A percentile compares a stretch with the other conserved stretches of the same genome.
Evolutionary conservation across 805 yeast species (phyloP).

Genomic region (Wickerhamiella bombiphila): DNA sequence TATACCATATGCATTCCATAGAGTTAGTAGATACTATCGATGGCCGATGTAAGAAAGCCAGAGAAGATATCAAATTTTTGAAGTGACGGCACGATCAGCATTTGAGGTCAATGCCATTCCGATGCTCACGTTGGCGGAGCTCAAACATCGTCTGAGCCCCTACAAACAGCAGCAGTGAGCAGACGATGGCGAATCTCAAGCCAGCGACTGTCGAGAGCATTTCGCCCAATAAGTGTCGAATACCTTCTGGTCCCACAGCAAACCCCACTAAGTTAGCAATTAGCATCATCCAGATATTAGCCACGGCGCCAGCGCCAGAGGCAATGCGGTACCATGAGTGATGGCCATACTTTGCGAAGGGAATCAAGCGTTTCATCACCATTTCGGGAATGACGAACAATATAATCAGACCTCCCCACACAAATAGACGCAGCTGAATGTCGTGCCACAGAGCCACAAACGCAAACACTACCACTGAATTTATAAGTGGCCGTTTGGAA

Average conservation of each 20-base stretch:
- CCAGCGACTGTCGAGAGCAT: constrained; percentile 66
- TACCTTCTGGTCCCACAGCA: constrained; percentile 84
- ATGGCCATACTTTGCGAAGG: constrained; percentile 26
- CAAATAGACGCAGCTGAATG: constrained; percentile 64
- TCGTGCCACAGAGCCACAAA: constrained; percentile 99
- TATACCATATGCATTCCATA: background rate
- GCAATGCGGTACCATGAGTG: constrained; percentile 63
- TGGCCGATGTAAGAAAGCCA: background rate
- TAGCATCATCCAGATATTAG: constrained; percentile 96
- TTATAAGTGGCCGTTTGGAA: constrained; percentile 49
- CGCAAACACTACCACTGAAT: constrained; percentile 73
- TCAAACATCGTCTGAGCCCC: constrained; percentile 94
- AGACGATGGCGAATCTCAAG: constrained; percentile 38
- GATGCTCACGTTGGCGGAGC: constrained; percentile 67
- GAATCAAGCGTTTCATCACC: constrained; percentile 34
- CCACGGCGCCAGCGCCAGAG: constrained; percentile 78
- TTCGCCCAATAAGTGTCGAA: constrained; percentile 44
- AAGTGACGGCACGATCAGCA: constrained; percentile 33
- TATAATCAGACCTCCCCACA: constrained; percentile 96
- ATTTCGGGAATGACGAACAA: constrained; percentile 79
- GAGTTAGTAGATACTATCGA: background rate
- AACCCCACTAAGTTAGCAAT: constrained; percentile 90
- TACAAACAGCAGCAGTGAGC: constrained; percentile 57
- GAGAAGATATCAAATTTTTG: background rate
- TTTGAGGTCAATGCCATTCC: constrained; percentile 68